A percentile compares a stretch with the other conserved stretches of the same genome.
phyloP scores from a whole-genome alignment of 2,329 filamentous ascomycete species.

The Epichloe hybrida region DNA sequence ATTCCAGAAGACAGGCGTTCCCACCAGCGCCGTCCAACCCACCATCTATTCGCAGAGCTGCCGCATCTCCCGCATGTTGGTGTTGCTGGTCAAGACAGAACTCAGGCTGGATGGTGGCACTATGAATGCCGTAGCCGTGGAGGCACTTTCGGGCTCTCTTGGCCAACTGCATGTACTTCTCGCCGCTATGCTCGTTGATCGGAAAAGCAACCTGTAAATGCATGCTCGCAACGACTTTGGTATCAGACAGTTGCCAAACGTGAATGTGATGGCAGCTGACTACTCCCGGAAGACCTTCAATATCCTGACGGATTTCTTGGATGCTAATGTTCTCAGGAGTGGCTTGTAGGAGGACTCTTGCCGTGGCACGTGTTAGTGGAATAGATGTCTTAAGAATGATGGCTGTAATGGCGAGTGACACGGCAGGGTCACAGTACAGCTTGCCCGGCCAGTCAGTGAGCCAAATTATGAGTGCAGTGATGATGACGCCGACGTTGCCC shows the following conservation, averaged over 20 bases:
- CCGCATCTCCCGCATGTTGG: slow-evolving; percentile 23
- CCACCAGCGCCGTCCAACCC: slow-evolving; percentile 15
- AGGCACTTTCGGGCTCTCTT: slow-evolving; percentile 73
- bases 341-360: slow-evolving; percentile 84
- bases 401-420: slow-evolving; percentile 86
- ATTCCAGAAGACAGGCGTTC: slow-evolving; percentile 37
- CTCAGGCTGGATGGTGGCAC: slow-evolving; percentile 93
- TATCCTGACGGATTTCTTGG: slow-evolving; percentile 85
- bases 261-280: slow-evolving; percentile 90
- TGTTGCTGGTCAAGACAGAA: slow-evolving; percentile 47
- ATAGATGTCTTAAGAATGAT: slow-evolving; percentile 63
- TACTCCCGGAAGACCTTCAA: slow-evolving; percentile 71
- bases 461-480: slow-evolving; percentile 81
- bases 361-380: slow-evolving; percentile 65
- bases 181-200: slow-evolving; percentile 64
- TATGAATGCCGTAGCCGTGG: slow-evolving; percentile 92
- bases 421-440: slow-evolving; percentile 79
- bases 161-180: slow-evolving; percentile 83
- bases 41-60: slow-evolving; percentile 24
- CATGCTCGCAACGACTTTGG: slow-evolving; percentile 83
- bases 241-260: slow-evolving; percentile 94
- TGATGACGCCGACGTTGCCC: slow-evolving; percentile 76
- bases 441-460: slow-evolving; percentile 68
- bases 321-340: slow-evolving; percentile 81
- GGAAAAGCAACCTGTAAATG: slow-evolving; percentile 89